phyloP scores from a whole-genome alignment of 2,329 filamentous ascomycete species.

The Bipolaris bicolor region DNA sequence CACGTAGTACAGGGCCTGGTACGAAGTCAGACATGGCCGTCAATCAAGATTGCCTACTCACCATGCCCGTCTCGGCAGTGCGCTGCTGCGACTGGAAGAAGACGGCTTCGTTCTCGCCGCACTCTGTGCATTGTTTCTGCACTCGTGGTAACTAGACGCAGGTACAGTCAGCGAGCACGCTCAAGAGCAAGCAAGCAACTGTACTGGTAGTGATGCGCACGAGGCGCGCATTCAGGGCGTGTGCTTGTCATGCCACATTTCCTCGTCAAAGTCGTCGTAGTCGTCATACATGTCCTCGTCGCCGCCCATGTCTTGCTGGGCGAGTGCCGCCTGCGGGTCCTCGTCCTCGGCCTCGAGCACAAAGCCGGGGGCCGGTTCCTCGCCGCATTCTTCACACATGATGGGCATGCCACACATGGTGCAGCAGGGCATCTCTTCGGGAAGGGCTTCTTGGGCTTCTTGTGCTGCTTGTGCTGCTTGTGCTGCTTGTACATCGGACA shows the following conservation, averaged over 20 bases:
- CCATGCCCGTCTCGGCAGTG: constrained; percentile 97
- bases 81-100: constrained; percentile 99
- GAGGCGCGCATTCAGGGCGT: constrained; percentile 36
- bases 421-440: constrained; percentile 56
- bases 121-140: constrained; percentile 83
- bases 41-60: constrained; percentile 50
- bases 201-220: constrained; percentile 27
- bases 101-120: constrained; percentile 86
- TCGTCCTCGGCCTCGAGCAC: constrained; percentile 54
- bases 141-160: constrained; percentile 82
- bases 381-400: constrained; percentile 60
- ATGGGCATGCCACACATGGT: constrained; percentile 65
- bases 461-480: constrained; percentile 35
- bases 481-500: constrained; percentile 39
- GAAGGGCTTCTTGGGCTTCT: constrained; percentile 32
- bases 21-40: constrained; percentile 18
- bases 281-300: constrained; percentile 21
- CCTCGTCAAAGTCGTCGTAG: constrained; percentile 33
- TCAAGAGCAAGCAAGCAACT: constrained; percentile 46
- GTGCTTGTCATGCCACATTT: constrained; percentile 41
- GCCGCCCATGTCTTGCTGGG: constrained; percentile 24
- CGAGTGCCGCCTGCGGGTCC: constrained; percentile 28
- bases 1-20: constrained; percentile 65
- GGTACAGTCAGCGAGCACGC: constrained; percentile 47
- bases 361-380: constrained; percentile 52